phyloP scores from a whole-genome alignment of 345 rosid genomes.

The Eucalyptus viminalis region DNA sequence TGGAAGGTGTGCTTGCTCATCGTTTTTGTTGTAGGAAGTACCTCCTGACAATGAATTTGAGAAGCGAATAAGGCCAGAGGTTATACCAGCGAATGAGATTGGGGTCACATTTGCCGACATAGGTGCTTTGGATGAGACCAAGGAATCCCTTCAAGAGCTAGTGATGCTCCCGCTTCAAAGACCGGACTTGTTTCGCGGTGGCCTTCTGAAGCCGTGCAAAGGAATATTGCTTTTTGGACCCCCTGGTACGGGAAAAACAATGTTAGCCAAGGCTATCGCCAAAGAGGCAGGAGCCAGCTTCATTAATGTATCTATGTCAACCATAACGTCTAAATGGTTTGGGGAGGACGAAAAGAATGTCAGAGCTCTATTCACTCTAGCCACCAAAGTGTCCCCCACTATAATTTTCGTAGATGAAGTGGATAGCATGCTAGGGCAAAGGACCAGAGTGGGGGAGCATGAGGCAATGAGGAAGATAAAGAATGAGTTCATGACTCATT shows the following conservation, averaged over 20 bases:
- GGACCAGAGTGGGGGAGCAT: slow-evolving; percentile 88
- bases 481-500: slow-evolving; percentile 33
- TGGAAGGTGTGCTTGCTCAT: not conserved
- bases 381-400: slow-evolving; percentile 86
- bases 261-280: slow-evolving; percentile 97
- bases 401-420: slow-evolving; percentile 95
- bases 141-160: slow-evolving; percentile 89
- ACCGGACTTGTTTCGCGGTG: slow-evolving; percentile 85
- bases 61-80: slow-evolving; percentile 94
- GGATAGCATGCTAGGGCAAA: slow-evolving; percentile 96
- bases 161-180: slow-evolving; percentile 94
- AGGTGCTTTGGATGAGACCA: slow-evolving; percentile 79
- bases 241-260: slow-evolving; percentile 96
- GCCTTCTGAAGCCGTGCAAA: slow-evolving; percentile 83
- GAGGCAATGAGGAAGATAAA: slow-evolving; percentile 50
- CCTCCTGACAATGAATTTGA: slow-evolving; percentile 91
- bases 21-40: slow-evolving; percentile 32
- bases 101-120: slow-evolving; percentile 67
- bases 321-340: slow-evolving; percentile 95
- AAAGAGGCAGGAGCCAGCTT: slow-evolving; percentile 95
- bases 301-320: slow-evolving; percentile 93
- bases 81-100: slow-evolving; percentile 74
- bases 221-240: slow-evolving; percentile 98
- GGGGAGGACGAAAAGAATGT: slow-evolving; percentile 99
- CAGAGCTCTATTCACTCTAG: slow-evolving; percentile 81